Evolutionary conservation across 805 yeast species (phyloP).

Genomic region (Candida sanyiensis): DNA sequence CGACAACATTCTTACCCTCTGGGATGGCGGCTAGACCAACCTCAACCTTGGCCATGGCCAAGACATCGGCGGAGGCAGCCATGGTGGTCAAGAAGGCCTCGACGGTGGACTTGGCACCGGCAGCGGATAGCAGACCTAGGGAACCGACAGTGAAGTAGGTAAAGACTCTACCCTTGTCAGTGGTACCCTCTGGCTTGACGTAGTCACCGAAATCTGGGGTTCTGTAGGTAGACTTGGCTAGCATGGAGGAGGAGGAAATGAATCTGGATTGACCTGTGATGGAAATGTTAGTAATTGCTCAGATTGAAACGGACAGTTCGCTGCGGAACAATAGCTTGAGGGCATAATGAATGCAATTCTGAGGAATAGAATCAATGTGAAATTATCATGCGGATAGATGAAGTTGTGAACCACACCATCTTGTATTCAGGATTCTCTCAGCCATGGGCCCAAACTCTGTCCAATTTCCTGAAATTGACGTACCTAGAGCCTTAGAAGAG

Average conservation of each 20-base stretch:
- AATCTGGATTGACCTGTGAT: conserved; percentile 25
- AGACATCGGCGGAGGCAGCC: conserved; percentile 98
- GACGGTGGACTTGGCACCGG: conserved; percentile 93
- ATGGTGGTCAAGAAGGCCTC: conserved; percentile 86
- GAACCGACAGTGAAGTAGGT: conserved; percentile 98
- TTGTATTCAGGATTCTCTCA: neutral
- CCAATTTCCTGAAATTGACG: conserved; percentile 7
- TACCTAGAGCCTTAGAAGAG: conserved; percentile 25
- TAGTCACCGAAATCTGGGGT: conserved; percentile 87
- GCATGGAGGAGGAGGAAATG: conserved; percentile 34
- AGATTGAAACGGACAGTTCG: too few species aligned
- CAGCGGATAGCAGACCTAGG: conserved; percentile 83
- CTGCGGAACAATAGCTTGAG: too few species aligned
- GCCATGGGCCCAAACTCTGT: neutral
- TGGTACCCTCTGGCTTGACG: conserved; percentile 62
- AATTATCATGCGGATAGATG: too few species aligned
- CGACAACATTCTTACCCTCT: conserved; percentile 95
- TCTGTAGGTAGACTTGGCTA: conserved; percentile 70
- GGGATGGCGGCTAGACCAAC: conserved; percentile 91
- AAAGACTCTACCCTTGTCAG: conserved; percentile 77
- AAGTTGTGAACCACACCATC: neutral
- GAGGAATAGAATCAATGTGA: too few species aligned
- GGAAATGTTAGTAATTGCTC: conserved; percentile 5
- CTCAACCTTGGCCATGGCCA: conserved; percentile 99
- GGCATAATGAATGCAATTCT: too few species aligned